A percentile compares a stretch with the other conserved stretches of the same genome.
phyloP scores from a whole-genome alignment of 2,329 filamentous ascomycete genomes.

The Calonectria hongkongensis region DNA sequence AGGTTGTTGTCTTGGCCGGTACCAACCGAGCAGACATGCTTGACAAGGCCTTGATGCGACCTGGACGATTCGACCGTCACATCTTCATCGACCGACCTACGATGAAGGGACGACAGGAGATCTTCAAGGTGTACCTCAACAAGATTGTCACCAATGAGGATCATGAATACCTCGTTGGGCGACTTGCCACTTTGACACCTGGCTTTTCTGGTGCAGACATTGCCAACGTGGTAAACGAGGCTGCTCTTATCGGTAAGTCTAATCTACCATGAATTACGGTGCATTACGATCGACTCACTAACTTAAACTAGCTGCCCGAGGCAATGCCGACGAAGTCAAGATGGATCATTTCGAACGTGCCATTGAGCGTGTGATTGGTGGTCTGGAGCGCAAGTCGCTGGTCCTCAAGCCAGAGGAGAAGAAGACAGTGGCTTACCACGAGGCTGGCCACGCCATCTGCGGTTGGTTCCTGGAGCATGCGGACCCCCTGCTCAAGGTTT shows the following conservation, averaged over 20 bases:
- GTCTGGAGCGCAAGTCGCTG: slow-evolving; percentile 96
- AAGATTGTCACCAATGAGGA: slow-evolving; percentile 97
- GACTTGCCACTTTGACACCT: slow-evolving; percentile 92
- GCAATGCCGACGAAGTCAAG: slow-evolving; percentile 85
- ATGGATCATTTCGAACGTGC: slow-evolving; percentile 98
- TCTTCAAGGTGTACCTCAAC: slow-evolving; percentile 94
- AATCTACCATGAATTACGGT: slow-evolving; percentile 35
- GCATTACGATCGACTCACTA: slow-evolving; percentile 29
- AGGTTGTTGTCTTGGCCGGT: slow-evolving; percentile 96
- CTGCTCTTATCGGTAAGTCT: slow-evolving; percentile 90
- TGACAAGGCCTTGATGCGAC: slow-evolving; percentile 96
- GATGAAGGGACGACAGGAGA: slow-evolving; percentile 96
- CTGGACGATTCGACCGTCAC: slow-evolving; percentile 96
- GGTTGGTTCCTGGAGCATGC: slow-evolving; percentile 98
- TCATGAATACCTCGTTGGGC: slow-evolving; percentile 88
- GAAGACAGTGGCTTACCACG: slow-evolving; percentile 96
- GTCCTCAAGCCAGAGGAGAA: slow-evolving; percentile 96
- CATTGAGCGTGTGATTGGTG: slow-evolving; percentile 97
- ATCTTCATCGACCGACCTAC: slow-evolving; percentile 96
- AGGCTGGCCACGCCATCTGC: slow-evolving; percentile 98
- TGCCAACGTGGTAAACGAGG: slow-evolving; percentile 98
- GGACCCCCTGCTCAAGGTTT: slow-evolving; percentile 98
- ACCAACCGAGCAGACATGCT: slow-evolving; percentile 97
- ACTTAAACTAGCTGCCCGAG: slow-evolving; percentile 81
- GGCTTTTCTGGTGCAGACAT: slow-evolving; percentile 99